phyloP scores from a whole-genome alignment of 495 filamentous ascomycete species.

The Penicillium herquei region DNA sequence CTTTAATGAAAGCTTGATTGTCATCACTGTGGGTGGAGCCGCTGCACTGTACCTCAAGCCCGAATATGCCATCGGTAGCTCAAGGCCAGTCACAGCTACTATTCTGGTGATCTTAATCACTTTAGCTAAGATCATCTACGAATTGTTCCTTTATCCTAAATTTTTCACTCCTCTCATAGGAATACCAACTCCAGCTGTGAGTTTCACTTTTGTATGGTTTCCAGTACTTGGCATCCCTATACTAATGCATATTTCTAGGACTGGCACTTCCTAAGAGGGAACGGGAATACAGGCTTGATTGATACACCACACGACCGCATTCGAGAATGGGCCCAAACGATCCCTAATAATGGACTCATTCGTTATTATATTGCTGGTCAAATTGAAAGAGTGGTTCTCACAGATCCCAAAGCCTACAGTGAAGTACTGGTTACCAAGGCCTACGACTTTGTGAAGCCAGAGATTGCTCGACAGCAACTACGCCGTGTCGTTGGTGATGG shows the following conservation, averaged over 20 bases:
- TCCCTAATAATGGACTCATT: constrained; percentile 81
- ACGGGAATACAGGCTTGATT: constrained; percentile 20
- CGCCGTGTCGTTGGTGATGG: constrained; percentile 71
- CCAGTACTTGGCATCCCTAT: neutral
- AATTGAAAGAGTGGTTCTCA: constrained; percentile 65
- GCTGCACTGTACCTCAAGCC: constrained; percentile 26
- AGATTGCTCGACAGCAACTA: constrained; percentile 51
- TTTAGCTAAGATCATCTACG: constrained; percentile 43
- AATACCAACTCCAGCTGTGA: constrained; percentile 59
- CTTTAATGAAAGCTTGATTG: constrained; percentile 14
- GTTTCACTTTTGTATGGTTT: constrained; percentile 11
- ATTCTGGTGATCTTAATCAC: constrained; percentile 23
- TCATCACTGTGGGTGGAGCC: constrained; percentile 27
- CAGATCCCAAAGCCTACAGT: constrained; percentile 61
- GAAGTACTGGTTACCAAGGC: constrained; percentile 66
- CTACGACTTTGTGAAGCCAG: constrained; percentile 80
- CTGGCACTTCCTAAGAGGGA: constrained; percentile 39
- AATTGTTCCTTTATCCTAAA: constrained; percentile 63
- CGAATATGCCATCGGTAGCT: constrained; percentile 31
- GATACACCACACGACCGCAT: constrained; percentile 55
- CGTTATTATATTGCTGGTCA: constrained; percentile 68
- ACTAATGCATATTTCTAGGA: constrained; percentile 13
- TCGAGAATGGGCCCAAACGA: constrained; percentile 59
- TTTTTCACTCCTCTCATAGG: constrained; percentile 68
- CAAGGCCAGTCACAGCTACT: constrained; percentile 23